These are phyloP conservation scores for Fusarium tanahbumbuense DNA, from an alignment of 2,329 filamentous ascomycete species.

Conservation along the genomic window DNA sequence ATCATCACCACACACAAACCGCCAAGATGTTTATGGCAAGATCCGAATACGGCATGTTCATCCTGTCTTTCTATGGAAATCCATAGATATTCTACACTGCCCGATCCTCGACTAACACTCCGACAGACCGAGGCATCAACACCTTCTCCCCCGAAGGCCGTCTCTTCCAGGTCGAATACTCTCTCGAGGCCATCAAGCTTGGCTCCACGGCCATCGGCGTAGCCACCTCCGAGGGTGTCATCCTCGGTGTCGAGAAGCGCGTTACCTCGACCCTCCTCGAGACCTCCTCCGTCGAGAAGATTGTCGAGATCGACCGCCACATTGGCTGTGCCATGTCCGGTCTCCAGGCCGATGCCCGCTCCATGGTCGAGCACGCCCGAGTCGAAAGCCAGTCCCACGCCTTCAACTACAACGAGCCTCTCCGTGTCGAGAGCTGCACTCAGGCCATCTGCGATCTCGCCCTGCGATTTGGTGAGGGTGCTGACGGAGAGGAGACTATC, in stretches of 20 bases:
- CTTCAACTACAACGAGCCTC: conserved; percentile 97
- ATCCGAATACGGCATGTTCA: conserved; percentile 94
- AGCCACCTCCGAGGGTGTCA: conserved; percentile 92
- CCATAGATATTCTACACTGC: conserved; percentile 9
- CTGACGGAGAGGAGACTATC: conserved; percentile 97
- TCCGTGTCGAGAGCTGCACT: conserved; percentile 96
- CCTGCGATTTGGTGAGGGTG: conserved; percentile 94
- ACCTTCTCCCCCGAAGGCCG: conserved; percentile 99
- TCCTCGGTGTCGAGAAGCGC: conserved; percentile 98
- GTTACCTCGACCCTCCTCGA: conserved; percentile 97
- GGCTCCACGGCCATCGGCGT: conserved; percentile 98
- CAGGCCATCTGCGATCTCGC: conserved; percentile 99
- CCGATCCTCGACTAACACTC: conserved; percentile 32
- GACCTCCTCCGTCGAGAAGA: conserved; percentile 98
- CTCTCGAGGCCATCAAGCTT: conserved; percentile 99
- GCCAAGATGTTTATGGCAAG: conserved; percentile 98
- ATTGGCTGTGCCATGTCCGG: conserved; percentile 99
- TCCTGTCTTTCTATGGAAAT: conserved; percentile 32
- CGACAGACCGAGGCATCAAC: conserved; percentile 94
- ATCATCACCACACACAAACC: conserved; percentile 44
- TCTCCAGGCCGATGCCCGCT: conserved; percentile 95
- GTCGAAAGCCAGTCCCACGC: conserved; percentile 97
- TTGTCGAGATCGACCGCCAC: conserved; percentile 98
- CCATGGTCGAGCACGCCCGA: conserved; percentile 97
- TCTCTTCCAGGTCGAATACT: conserved; percentile 99